Base-by-base conservation (phyloP, 1,139 yeast genomes). In the Komagataea norvegica region DNA sequence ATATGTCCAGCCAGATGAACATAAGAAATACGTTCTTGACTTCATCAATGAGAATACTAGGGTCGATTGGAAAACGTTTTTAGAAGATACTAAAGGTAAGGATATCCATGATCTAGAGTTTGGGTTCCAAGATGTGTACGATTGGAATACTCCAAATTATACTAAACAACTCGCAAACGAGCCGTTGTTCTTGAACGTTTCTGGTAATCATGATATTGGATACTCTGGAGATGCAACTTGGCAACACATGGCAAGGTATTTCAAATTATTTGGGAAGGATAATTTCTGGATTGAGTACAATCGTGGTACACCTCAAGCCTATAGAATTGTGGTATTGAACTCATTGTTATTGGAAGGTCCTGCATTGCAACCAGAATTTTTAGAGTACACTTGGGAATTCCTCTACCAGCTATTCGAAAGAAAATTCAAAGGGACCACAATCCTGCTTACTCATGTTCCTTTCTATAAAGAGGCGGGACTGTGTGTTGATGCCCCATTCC, bases 161-260 rank as follows among this genome's bases (percentile, higher is more conserved):
- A 47, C 41, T 6, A 51, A 51, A n/a, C 31, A 53, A 46, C 42
- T 45, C 51, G 62, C 60, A 4, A 58, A 60, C 23, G 68, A 61
- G 25, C 84, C 87, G 1, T 62, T 81, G 32, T 75, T 88, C 54
- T 72, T 87, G 42, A 89, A 91, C 55, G 67, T 91, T 29, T 81
- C 95, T 0, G 98, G 98, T 2, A 93, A 91, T 57, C 98, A 91
- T 57, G 98, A 91, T 58, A 79, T 91, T 41, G 98, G 98, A 0
- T 91, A 91, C 57, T 78, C 87, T 38, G 97, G 97, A 0, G 98
- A 93, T 61, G 87, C 94, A 33, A 87, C 96, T 0, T 78, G 81
- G 68, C 96, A 86, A 54, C 94, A 94, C 52, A 75, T 88, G 77
- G 76, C 86, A 1, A 68, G 98, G 45, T 93, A 77, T 64, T 72